Percentiles rank a stretch among this genome's conserved stretches.
Conservation (phyloP, 1,284 basidiomycete species). For the Ustilago nuda region DNA sequence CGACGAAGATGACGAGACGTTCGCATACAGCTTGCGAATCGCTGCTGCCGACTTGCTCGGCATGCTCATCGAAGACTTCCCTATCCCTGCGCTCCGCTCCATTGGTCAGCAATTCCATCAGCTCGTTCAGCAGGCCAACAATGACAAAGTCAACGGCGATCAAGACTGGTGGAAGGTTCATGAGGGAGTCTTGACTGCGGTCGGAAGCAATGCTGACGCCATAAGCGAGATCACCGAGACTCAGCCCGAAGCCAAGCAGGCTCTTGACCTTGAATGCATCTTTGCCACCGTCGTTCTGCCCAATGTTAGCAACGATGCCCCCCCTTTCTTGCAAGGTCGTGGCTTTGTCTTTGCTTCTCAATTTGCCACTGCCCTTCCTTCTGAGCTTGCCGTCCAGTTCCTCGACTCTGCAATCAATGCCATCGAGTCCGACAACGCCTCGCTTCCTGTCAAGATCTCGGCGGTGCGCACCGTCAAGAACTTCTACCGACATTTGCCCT, state of each 20-base stretch:
- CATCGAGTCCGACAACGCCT: slow-evolving; percentile 78
- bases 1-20: slow-evolving; percentile 92
- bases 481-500: slow-evolving; percentile 72
- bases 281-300: slow-evolving; percentile 83
- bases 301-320: slow-evolving; percentile 76
- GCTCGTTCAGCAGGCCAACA: slow-evolving; percentile 74
- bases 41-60: slow-evolving; percentile 85
- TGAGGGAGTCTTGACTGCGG: slow-evolving; percentile 83
- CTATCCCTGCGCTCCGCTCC: slow-evolving; percentile 75
- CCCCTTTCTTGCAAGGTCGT: slow-evolving; percentile 90
- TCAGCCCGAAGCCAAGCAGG: slow-evolving; percentile 60
- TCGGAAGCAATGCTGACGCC: slow-evolving; percentile 85
- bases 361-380: slow-evolving; percentile 80
- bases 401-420: slow-evolving; percentile 85
- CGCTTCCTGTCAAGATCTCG: slow-evolving; percentile 88
- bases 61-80: slow-evolving; percentile 80
- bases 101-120: slow-evolving; percentile 60
- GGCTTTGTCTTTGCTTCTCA: slow-evolving; percentile 94
- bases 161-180: slow-evolving; percentile 78
- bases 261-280: slow-evolving; percentile 79
- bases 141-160: slow-evolving; percentile 60
- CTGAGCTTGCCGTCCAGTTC: slow-evolving; percentile 75
- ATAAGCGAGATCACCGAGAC: slow-evolving; percentile 82
- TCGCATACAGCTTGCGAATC: slow-evolving; percentile 82
- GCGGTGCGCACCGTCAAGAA: slow-evolving; percentile 75